Conservation (phyloP, 2,329 filamentous ascomycete genomes). For the Pyrenophora teres region DNA sequence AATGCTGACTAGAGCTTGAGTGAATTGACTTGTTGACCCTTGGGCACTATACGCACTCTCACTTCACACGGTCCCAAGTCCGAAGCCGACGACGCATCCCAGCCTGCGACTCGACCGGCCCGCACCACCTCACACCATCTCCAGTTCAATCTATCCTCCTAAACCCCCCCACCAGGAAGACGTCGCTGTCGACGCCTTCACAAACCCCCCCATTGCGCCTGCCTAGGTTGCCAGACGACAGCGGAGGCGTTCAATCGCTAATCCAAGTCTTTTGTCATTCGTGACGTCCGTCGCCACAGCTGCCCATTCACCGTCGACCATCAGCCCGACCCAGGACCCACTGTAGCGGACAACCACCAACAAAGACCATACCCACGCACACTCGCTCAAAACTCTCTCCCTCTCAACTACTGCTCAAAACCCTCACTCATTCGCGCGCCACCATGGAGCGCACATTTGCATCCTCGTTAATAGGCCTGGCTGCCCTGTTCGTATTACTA, state of each 20-base stretch:
- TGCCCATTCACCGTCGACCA: conserved; percentile 7
- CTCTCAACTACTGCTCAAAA: not conserved
- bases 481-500: conserved; percentile 24
- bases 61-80: no score
- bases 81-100: conserved; percentile 1
- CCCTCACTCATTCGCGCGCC: not conserved
- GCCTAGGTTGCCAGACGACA: conserved; percentile 4
- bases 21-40: not conserved
- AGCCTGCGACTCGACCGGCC: conserved; percentile 2
- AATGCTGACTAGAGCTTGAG: conserved; percentile 32
- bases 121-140: conserved; percentile 16
- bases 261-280: conserved; percentile 14
- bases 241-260: conserved; percentile 34
- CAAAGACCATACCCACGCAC: not conserved
- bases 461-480: conserved; percentile 20
- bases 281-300: conserved; percentile 11
- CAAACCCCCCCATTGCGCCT: conserved; percentile 7
- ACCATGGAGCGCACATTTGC: conserved; percentile 22
- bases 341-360: not conserved
- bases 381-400: conserved; percentile 3
- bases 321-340: not conserved
- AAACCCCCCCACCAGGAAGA: not conserved
- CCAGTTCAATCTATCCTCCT: conserved; percentile 6
- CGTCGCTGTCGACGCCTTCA: not conserved
- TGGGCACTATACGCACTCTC: no score